Conservation (phyloP, 73 alveolate genomes). For the Paramecium tetraurelia region DNA sequence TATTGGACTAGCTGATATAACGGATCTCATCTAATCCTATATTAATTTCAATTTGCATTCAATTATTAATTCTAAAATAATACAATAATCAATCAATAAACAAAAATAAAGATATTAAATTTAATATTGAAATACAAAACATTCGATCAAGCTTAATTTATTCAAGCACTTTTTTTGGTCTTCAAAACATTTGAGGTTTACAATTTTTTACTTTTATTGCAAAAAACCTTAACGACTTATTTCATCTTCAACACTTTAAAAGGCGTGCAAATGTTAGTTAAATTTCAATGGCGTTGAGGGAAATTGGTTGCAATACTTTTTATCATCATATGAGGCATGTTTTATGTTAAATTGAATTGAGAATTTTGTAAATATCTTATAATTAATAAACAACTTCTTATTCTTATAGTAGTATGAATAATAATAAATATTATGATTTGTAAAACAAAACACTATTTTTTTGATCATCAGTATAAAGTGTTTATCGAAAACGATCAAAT, state of each 20-base stretch:
- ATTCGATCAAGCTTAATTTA: neutral
- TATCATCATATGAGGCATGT: neutral
- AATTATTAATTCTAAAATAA: neutral
- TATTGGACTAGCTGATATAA: too few species aligned
- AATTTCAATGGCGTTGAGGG: neutral
- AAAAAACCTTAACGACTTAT: too few species aligned
- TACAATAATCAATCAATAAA: neutral
- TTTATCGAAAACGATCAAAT: neutral
- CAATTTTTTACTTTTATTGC: neutral
- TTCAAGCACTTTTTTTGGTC: too few species aligned
- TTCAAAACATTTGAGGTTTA: neutral
- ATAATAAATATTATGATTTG: neutral
- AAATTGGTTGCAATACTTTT: neutral
- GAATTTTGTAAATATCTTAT: neutral
- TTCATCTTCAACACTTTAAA: neutral
- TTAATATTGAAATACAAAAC: neutral
- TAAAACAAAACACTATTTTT: neutral
- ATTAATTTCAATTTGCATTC: neutral
- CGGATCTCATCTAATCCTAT: too few species aligned
- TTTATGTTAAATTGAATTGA: neutral
- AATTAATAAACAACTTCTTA: neutral
- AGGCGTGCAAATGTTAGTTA: neutral
- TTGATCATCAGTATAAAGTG: neutral
- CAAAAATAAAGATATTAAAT: neutral
- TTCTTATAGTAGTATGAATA: neutral